Evolutionary conservation across 2,329 filamentous ascomycete species (phyloP), one percentile per base, ranked within the genome.

Genomic region (Cladosporium halotolerans): DNA sequence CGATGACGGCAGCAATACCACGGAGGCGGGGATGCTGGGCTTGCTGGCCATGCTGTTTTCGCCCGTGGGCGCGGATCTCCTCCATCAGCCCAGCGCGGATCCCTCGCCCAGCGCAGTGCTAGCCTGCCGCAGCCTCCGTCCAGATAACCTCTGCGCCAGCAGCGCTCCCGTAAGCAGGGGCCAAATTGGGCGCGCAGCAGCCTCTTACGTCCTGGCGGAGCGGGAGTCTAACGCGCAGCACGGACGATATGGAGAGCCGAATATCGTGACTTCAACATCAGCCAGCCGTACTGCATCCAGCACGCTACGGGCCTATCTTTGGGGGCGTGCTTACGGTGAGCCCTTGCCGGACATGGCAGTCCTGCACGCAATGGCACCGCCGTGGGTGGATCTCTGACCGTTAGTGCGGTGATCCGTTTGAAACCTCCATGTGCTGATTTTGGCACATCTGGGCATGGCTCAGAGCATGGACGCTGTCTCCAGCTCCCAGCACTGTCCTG

Each of bases 231-330:
- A 36, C 40, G 40, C 50, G 54, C 47, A 49, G 47, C 54, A 55
- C 58, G 58, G 59, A 58, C 57, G 45, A 55, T 39, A 59, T 63
- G 62, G 62, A 60, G 62, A 64, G 60, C 62, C 62, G 62, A 57
- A 61, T 45, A 57, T 54, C 57, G 23, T 28, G 23, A 28, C 23
- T 28, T 28, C 23, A 28, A 28, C 23, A 28, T 55, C 59, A 61
- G 60, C 57, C 58, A 52, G 51, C 52, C 56, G 50, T 54, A 45
- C 56, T 52, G 55, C 44, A 56, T 55, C 53, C 55, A 53, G 44
- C 46, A 49, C 53, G 54, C 57, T 58, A 59, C 53, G 53, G 50
- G 46, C 53, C 51, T 51, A 51, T 51, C 48, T 51, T 51, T 51
- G 48, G 48, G 48, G 9, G 40, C 40, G 48, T 51, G 48, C 48